phyloP scores from a whole-genome alignment of 305 asterid genomes.

The Solanum hybrid region DNA sequence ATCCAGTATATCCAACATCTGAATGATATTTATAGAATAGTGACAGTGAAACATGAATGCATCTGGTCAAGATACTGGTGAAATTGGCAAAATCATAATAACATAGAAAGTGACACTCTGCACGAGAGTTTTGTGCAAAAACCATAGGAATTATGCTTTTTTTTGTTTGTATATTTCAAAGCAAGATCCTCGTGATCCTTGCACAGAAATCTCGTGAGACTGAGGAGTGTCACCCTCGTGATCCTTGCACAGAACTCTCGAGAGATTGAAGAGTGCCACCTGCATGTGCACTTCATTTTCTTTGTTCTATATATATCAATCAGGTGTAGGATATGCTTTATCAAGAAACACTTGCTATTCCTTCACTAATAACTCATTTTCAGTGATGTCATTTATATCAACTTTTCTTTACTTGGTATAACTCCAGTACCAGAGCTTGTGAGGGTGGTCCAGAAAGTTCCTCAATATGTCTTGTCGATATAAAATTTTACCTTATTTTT shows the following conservation, averaged over 20 bases:
- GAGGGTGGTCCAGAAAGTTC: too few species aligned
- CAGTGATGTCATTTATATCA: neutral
- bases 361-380: neutral
- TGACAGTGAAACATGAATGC: too few species aligned
- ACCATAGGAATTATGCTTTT: neutral
- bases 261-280: neutral
- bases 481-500: neutral
- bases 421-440: too few species aligned
- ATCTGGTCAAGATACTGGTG: neutral
- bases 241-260: too few species aligned
- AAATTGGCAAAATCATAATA: neutral
- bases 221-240: too few species aligned
- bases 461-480: too few species aligned
- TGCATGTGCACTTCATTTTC: neutral
- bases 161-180: neutral
- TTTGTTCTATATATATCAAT: too few species aligned
- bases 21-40: too few species aligned
- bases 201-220: neutral
- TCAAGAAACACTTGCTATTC: neutral
- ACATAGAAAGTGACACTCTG: neutral
- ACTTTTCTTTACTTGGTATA: neutral
- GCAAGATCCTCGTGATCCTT: neutral
- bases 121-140: neutral
- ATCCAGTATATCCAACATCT: too few species aligned
- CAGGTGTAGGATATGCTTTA: too few species aligned